Evolutionary conservation across 2,329 filamentous ascomycete species (phyloP).

Genomic region (Trichoderma sp.): DNA sequence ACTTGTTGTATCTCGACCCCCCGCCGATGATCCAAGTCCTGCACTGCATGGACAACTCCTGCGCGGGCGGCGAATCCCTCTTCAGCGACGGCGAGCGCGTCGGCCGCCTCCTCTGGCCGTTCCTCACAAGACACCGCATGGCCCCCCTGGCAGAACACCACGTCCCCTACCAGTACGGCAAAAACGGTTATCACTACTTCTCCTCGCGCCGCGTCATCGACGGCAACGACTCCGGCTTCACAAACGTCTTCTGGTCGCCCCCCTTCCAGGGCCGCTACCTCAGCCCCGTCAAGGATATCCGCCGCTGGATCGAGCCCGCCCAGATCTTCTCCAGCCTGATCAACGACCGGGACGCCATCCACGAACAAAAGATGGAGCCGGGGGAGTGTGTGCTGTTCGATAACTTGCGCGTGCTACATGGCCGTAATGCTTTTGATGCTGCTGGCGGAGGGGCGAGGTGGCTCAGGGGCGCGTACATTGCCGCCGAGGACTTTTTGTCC

Average conservation of each 20-base stretch:
- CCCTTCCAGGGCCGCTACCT: conserved; percentile 67
- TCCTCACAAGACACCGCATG: conserved; percentile 17
- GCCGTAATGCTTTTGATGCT: conserved; percentile 69
- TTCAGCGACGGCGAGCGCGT: conserved; percentile 76
- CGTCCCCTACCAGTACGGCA: conserved; percentile 68
- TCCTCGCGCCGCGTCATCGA: conserved; percentile 54
- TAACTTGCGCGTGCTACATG: conserved; percentile 82
- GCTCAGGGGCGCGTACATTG: conserved; percentile 83
- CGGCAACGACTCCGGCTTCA: conserved; percentile 25
- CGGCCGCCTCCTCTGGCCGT: conserved; percentile 38
- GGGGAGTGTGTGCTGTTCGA: conserved; percentile 95
- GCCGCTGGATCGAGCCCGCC: conserved; percentile 48
- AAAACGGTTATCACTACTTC: conserved; percentile 62
- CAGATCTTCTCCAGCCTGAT: conserved; percentile 57
- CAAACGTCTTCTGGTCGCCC: conserved; percentile 62
- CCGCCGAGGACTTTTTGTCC: conserved; percentile 47
- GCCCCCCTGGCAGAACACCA: conserved; percentile 21
- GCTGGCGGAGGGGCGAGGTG: conserved; percentile 65
- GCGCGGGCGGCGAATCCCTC: conserved; percentile 76
- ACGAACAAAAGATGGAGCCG: conserved; percentile 69
- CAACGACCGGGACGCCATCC: conserved; percentile 56
- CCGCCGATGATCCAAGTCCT: conserved; percentile 82
- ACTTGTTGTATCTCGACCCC: conserved; percentile 79
- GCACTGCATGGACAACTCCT: conserved; percentile 81
- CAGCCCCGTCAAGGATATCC: conserved; percentile 24